Base-by-base conservation (phyloP, 495 filamentous ascomycete species). In the Penicillium cosmopolitanum region DNA sequence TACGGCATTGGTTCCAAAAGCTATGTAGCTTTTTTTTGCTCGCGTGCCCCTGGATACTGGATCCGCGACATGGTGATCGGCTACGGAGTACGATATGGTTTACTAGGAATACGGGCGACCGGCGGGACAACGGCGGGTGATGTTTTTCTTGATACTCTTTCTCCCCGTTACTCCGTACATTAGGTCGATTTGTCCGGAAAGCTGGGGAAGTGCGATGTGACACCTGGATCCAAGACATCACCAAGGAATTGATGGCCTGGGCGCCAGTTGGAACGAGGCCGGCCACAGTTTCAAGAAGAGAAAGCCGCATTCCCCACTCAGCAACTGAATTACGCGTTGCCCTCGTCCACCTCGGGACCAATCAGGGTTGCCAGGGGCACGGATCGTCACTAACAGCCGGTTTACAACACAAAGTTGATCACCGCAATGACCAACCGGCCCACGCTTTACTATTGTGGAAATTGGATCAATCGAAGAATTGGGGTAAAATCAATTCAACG, bases 281-380 rank as follows among this genome's bases (percentile, higher is more conserved):
- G 46, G 8, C 3, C 46, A 25, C 46, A 51, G 53, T 61, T 50
- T 61, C 46, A 56, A 34, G 21, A 58, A 51, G 47, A 40, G 25
- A 51, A 53, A 44, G 10, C 15, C 44, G 21, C 46, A 31, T 21
- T 62, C 63, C 23, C 64, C 61, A 64, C 58, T 34, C 16, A 44
- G 16, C 16, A 13, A 38, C 53, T 23, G 23, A 36, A 55, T 54
- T 58, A 69, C 67, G 64, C 67, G 67, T 69, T 65, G 54, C 58
- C 63, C 34, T 57, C 47, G 50, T 40, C 54, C 34, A 55, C 55
- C 53, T 56, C 23, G 40, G 51, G 31, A 34, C 67, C 67, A 69
- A 69, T 69, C 46, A 67, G 16, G 9, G 23, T 21, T 51, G 40
- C 23, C 47, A 51, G 13, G 47, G 36, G 66, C 64, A 69, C 58